Evolutionary conservation across 805 yeast genomes (phyloP).

Genomic region (Candida morakotiae): DNA sequence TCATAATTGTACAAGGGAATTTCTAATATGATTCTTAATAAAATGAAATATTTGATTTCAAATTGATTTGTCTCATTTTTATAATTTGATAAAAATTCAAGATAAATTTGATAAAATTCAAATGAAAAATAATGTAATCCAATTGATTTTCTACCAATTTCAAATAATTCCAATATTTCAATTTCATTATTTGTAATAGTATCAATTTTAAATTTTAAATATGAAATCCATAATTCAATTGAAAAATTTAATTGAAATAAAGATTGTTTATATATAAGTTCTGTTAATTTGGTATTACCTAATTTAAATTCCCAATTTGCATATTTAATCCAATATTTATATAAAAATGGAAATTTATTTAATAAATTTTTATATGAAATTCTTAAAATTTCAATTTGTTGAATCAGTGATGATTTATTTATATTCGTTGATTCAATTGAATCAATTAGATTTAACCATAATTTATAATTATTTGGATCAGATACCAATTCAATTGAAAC

Average conservation of each 20-base stretch:
- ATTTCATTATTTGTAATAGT: slow-evolving; percentile 24
- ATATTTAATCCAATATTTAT: slow-evolving; percentile 56
- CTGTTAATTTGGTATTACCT: slow-evolving; percentile 37
- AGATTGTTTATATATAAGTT: slow-evolving; percentile 33
- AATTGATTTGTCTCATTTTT: slow-evolving; percentile 21
- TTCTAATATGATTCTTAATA: slow-evolving; percentile 49
- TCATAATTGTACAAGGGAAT: slow-evolving; percentile 54
- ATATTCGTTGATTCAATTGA: slow-evolving; percentile 26
- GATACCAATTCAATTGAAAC: slow-evolving; percentile 26
- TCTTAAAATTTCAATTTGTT: slow-evolving; percentile 30
- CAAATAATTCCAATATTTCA: slow-evolving; percentile 35
- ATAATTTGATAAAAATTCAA: slow-evolving; percentile 37
- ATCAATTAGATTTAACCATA: slow-evolving; percentile 36
- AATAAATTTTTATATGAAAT: slow-evolving; percentile 41
- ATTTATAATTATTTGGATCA: slow-evolving; percentile 30
- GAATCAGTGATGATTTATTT: slow-evolving; percentile 27
- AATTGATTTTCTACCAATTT: slow-evolving; percentile 42
- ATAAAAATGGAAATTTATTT: slow-evolving; percentile 44
- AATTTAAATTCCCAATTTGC: slow-evolving; percentile 45
- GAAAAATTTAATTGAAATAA: slow-evolving; percentile 41
- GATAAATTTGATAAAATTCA: slow-evolving; percentile 49
- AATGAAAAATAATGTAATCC: slow-evolving; percentile 51
- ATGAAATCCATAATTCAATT: slow-evolving; percentile 48
- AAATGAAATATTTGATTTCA: slow-evolving; percentile 30
- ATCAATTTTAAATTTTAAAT: slow-evolving; percentile 37